Evolutionary conservation across 345 rosid species (phyloP).

Genomic region (Arabidopsis thaliana): TAIR10.1 NC_003074.8:18057501-18058000

Average conservation of each 20-base stretch:
- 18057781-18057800: neutral
- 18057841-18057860: constrained; percentile 28
- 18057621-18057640: constrained; percentile 24
- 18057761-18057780: neutral
- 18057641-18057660: constrained; percentile 46
- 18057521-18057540: constrained; percentile 1
- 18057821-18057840: constrained; percentile 1
- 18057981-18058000: no score
- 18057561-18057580: constrained; percentile 35
- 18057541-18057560: constrained; percentile 12
- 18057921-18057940: no score
- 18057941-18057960: no score
- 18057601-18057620: constrained; percentile 23
- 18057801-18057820: constrained; percentile 9
- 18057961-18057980: no score
- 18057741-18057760: neutral
- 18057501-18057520: constrained; percentile 8
- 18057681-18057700: constrained; percentile 22
- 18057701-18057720: neutral
- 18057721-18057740: constrained; percentile 30
- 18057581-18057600: constrained; percentile 19
- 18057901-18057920: no score
- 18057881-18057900: neutral
- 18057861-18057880: neutral
- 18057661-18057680: constrained; percentile 28